Conservation (phyloP, 225 moss, liverwort and hornwort species). For the Neckera pumila region DNA sequence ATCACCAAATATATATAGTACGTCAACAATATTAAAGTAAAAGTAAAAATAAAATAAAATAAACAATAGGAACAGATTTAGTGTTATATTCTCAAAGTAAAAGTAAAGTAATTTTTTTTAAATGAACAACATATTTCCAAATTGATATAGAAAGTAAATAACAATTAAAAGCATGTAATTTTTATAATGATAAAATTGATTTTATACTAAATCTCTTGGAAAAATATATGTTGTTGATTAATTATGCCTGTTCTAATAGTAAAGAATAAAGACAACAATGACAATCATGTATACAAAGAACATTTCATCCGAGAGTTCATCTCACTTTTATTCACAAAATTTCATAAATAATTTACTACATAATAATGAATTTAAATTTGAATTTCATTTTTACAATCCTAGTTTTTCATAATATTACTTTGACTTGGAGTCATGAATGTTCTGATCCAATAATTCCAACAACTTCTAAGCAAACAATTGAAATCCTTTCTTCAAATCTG, state of each 20-base stretch:
- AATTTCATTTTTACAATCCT: neutral
- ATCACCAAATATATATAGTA: neutral
- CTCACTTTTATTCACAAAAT: neutral
- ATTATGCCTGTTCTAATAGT: neutral
- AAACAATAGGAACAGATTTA: neutral
- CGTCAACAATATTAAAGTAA: neutral
- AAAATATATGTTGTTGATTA: no score
- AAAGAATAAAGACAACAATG: neutral
- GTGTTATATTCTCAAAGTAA: neutral
- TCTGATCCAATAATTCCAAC: neutral
- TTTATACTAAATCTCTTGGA: neutral
- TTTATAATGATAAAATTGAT: neutral
- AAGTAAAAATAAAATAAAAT: neutral
- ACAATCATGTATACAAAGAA: neutral
- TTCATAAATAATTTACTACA: neutral
- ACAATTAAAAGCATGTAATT: neutral
- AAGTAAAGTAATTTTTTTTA: no score
- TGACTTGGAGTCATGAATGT: neutral
- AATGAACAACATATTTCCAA: neutral
- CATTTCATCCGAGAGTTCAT: neutral
- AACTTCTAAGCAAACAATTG: neutral
- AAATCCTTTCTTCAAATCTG: neutral
- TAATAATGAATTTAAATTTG: neutral
- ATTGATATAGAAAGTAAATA: neutral
- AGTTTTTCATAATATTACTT: neutral